Conservation (phyloP, 108 stramenopile species). For the Skeletonema grethae region DNA sequence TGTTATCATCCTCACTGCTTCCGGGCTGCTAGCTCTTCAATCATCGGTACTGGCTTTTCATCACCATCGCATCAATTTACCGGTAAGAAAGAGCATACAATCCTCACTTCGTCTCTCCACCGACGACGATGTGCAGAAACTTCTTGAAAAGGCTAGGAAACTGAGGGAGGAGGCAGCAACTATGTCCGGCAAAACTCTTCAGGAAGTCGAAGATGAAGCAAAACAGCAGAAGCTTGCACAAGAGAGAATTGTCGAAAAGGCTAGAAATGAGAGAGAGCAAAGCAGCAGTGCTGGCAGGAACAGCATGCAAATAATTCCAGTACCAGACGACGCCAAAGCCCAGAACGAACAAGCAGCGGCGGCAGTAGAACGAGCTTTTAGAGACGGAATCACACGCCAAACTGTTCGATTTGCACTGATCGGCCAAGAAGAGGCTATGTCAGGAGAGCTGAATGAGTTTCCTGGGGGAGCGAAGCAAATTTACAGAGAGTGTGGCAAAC, state of each 20-base stretch:
- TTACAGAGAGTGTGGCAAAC: conserved; percentile 76
- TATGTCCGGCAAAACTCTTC: conserved; percentile 72
- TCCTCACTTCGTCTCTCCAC: not conserved
- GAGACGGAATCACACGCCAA: conserved; percentile 72
- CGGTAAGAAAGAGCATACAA: not conserved
- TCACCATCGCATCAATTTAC: conserved; percentile 1
- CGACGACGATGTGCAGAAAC: conserved; percentile 54
- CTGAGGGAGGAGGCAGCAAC: conserved; percentile 76
- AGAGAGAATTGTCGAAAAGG: conserved; percentile 23
- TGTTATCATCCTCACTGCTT: not conserved
- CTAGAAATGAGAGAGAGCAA: conserved; percentile 19
- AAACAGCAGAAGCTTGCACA: conserved; percentile 34
- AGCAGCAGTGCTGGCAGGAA: not conserved
- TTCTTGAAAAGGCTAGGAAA: conserved; percentile 63
- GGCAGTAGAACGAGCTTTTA: conserved; percentile 75
- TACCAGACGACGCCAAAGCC: conserved; percentile 58
- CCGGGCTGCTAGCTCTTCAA: not conserved
- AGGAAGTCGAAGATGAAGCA: conserved; percentile 74
- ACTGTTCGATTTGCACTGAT: conserved; percentile 78
- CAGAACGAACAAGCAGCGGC: conserved; percentile 70
- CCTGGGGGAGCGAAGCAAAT: conserved; percentile 88
- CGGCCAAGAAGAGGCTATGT: conserved; percentile 52
- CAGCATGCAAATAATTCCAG: conserved; percentile 25
- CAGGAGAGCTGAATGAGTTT: conserved; percentile 68
- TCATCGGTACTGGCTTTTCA: not conserved